Conservation (phyloP, 805 yeast species). For the Tetrapisispora fleetii region DNA sequence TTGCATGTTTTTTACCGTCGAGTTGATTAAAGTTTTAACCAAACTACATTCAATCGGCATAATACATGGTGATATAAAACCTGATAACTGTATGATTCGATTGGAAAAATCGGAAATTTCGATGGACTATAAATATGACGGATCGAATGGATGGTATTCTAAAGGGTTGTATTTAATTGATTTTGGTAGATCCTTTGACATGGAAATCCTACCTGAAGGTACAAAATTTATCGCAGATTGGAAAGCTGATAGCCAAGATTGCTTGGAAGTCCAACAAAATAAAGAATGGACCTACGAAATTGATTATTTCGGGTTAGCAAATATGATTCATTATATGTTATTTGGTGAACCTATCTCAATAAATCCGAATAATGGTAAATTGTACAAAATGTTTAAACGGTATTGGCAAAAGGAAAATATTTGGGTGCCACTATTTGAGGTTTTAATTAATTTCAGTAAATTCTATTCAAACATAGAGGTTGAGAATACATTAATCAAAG, state of each 20-base stretch:
- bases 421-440: conserved; percentile 60
- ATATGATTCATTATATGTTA: conserved; percentile 59
- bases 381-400: conserved; percentile 45
- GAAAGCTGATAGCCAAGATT: conserved; percentile 58
- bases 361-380: conserved; percentile 20
- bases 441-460: conserved; percentile 49
- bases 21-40: conserved; percentile 50
- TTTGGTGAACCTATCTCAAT: conserved; percentile 58
- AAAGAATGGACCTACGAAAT: conserved; percentile 68
- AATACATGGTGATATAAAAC: conserved; percentile 76
- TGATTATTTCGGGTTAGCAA: conserved; percentile 78
- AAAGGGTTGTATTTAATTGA: conserved; percentile 62
- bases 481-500: background rate
- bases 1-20: conserved; percentile 52
- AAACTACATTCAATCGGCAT: conserved; percentile 55
- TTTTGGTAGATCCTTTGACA: conserved; percentile 73
- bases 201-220: conserved; percentile 41
- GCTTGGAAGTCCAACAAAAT: conserved; percentile 54
- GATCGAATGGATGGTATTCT: conserved; percentile 37
- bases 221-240: conserved; percentile 51
- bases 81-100: conserved; percentile 77
- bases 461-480: background rate
- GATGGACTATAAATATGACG: conserved; percentile 26
- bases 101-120: conserved; percentile 28
- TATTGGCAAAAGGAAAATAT: conserved; percentile 60